phyloP scores from a whole-genome alignment of 1,284 basidiomycete genomes.

The Hymenochaete sp. region DNA sequence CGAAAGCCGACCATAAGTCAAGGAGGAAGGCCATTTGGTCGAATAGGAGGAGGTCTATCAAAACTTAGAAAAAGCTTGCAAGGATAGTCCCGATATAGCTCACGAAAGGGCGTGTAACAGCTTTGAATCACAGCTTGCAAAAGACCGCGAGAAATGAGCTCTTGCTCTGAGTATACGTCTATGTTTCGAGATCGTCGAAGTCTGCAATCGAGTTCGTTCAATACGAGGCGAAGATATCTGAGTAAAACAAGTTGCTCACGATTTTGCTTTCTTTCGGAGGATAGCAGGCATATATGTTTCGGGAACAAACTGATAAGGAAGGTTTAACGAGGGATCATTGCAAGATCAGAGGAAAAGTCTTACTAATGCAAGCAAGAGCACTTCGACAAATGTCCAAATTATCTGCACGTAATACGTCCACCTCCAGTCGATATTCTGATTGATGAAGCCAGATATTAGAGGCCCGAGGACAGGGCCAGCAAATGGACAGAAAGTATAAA shows the following conservation, averaged over 20 bases:
- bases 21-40: conserved; percentile 74
- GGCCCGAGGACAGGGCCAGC: conserved; percentile 68
- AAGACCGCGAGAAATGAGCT: conserved; percentile 27
- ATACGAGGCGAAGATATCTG: too few species aligned
- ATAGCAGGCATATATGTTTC: conserved; percentile 71
- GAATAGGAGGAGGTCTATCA: conserved; percentile 52
- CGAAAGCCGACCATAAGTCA: conserved; percentile 50
- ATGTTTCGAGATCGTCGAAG: conserved; percentile 36
- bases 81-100: conserved; percentile 24
- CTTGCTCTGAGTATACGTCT: conserved; percentile 31
- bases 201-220: too few species aligned
- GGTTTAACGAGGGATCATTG: background rate
- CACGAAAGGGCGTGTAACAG: conserved; percentile 67
- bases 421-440: conserved; percentile 58
- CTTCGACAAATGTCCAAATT: conserved; percentile 51
- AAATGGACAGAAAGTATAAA: conserved; percentile 66
- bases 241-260: conserved; percentile 19
- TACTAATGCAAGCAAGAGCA: conserved; percentile 41
- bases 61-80: background rate
- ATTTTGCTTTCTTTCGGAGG: conserved; percentile 45
- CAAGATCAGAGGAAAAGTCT: conserved; percentile 17
- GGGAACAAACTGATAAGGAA: conserved; percentile 42
- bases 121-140: conserved; percentile 39
- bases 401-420: conserved; percentile 70
- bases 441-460: conserved; percentile 41